phyloP scores from a whole-genome alignment of 768 basidiomycete species.

The Termitomyces sp. region DNA sequence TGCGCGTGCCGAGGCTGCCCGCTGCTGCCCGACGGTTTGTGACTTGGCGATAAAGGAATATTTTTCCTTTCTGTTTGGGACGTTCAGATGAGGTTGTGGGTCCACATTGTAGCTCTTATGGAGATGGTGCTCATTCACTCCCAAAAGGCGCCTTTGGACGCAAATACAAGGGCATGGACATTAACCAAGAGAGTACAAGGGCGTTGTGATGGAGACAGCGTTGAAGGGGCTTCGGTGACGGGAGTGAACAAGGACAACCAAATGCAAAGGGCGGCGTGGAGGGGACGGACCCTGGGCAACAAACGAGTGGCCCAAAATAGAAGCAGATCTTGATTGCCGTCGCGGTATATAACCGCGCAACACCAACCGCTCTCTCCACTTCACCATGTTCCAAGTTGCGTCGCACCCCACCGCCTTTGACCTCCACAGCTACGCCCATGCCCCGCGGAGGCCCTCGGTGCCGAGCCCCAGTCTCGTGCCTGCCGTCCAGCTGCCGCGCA shows the following conservation, averaged over 20 bases:
- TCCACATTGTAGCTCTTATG: constrained; percentile 10
- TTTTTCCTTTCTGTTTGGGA: background rate
- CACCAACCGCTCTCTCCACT: constrained; percentile 2
- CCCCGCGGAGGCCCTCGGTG: constrained; percentile 19
- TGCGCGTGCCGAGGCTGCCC: background rate
- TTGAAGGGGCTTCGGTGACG: constrained; percentile 3
- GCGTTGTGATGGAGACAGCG: constrained; percentile 22
- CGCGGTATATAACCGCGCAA: constrained; percentile 23
- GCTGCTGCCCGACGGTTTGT: background rate
- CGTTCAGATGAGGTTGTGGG: constrained; percentile 8
- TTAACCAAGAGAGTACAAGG: constrained; percentile 18
- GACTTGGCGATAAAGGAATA: background rate
- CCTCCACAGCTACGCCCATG: constrained; percentile 30
- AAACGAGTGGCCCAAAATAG: constrained; percentile 36
- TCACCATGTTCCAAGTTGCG: constrained; percentile 43
- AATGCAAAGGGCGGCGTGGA: constrained; percentile 18
- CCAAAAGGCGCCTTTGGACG: background rate
- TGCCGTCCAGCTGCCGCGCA: constrained; percentile 65
- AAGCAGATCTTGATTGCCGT: constrained; percentile 28
- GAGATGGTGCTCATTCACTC: background rate
- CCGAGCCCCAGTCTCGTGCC: constrained; percentile 17
- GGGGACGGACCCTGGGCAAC: constrained; percentile 21
- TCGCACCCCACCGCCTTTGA: constrained; percentile 36
- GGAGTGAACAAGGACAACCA: constrained; percentile 23
- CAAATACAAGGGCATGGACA: constrained; percentile 3